These are phyloP conservation scores for Guadua angustifolia DNA, from an alignment of 176 grass and related monocot genomes.

Conservation along the genomic window DNA sequence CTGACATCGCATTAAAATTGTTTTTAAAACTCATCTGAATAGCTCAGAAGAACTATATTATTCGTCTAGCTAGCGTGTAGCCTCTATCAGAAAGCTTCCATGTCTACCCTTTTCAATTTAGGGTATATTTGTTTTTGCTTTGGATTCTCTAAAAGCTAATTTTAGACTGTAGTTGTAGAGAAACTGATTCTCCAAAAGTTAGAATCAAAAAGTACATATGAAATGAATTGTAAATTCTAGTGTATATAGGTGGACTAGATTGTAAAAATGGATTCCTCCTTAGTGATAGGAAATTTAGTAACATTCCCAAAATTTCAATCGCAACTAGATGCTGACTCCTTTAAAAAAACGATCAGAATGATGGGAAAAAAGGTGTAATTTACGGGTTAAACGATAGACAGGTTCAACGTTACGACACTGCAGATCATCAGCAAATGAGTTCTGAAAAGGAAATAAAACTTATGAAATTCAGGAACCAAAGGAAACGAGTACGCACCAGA, in stretches of 20 bases:
- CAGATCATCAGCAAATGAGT: background rate
- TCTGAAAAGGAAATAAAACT: conserved; percentile 2
- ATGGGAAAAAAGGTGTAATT: background rate
- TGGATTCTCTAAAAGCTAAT: no score
- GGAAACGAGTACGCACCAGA: background rate
- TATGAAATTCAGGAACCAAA: background rate
- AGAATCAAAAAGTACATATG: no score
- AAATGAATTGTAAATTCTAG: no score
- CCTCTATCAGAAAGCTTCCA: conserved; percentile 9
- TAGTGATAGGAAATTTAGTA: background rate
- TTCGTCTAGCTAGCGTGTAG: background rate
- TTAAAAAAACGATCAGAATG: background rate
- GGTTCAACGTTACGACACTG: background rate
- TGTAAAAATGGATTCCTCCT: no score
- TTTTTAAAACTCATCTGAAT: background rate
- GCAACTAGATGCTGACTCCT: background rate
- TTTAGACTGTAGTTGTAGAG: no score
- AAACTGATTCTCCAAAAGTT: no score
- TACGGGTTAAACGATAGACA: background rate
- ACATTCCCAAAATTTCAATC: background rate
- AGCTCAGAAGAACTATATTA: background rate
- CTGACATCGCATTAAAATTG: background rate
- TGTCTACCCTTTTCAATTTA: conserved; percentile 16
- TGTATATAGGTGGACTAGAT: no score
- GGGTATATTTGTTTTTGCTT: no score